Evolutionary conservation across 2,329 filamentous ascomycete genomes (phyloP).

Genomic region (Periconia sp.): DNA sequence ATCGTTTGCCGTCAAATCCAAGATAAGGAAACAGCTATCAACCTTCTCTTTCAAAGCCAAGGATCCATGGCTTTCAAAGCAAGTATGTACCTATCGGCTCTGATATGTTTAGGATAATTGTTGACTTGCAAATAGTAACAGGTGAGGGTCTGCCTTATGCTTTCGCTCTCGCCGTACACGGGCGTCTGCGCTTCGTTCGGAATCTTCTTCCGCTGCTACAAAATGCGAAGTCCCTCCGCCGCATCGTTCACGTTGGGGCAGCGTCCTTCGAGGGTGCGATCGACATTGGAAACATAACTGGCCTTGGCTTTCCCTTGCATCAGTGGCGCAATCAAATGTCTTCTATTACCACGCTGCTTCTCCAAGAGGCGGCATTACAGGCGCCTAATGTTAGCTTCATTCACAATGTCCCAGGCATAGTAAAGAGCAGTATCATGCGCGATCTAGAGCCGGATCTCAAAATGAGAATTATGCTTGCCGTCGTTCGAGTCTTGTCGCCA

Average conservation of each 20-base stretch:
- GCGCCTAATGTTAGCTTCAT: conserved; percentile 18
- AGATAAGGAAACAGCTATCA: conserved; percentile 57
- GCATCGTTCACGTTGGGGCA: conserved; percentile 24
- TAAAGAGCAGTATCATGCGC: conserved; percentile 16
- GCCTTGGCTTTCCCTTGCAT: conserved; percentile 16
- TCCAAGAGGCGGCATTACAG: conserved; percentile 9
- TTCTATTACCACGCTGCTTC: conserved; percentile 6
- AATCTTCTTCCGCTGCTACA: conserved; percentile 41
- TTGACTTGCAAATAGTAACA: conserved; percentile 26
- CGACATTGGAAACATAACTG: conserved; percentile 23
- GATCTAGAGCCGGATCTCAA: conserved; percentile 6
- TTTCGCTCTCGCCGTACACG: conserved; percentile 25
- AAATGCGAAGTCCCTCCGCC: conserved; percentile 2
- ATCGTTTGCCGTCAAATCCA: conserved; percentile 52
- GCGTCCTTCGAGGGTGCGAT: conserved; percentile 26
- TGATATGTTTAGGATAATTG: too few relatives aligned
- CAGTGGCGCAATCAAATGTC: conserved; percentile 18
- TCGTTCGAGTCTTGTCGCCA: conserved; percentile 10
- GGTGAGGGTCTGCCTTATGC: conserved; percentile 32
- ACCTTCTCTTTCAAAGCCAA: conserved; percentile 48
- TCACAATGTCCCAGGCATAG: conserved; percentile 16
- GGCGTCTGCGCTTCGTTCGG: conserved; percentile 37
- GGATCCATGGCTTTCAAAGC: not conserved
- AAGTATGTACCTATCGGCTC: too few relatives aligned
- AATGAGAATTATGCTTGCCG: not conserved